These are phyloP conservation scores for Taxillus chinensis DNA, from an alignment of 164 flowering plant genomes.

Conservation along the genomic window DNA sequence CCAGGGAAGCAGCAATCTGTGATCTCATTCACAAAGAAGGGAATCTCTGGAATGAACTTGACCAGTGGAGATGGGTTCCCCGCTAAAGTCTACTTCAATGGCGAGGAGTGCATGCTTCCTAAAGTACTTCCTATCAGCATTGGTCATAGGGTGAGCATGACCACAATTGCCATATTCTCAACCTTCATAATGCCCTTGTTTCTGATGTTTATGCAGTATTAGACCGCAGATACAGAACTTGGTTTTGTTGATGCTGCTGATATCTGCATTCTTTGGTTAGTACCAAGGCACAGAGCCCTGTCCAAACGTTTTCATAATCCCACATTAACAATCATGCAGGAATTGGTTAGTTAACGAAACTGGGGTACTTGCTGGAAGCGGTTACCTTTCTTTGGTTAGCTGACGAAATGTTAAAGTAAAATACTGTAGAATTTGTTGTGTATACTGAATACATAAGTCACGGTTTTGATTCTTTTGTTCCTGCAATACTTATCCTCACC, in stretches of 20 bases:
- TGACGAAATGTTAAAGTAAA: no score
- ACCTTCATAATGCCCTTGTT: background rate
- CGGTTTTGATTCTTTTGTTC: no score
- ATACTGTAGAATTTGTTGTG: no score
- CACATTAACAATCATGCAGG: no score
- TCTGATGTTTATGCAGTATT: background rate
- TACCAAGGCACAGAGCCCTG: no score
- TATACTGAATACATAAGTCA: no score
- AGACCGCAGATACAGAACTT: background rate
- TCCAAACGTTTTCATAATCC: no score
- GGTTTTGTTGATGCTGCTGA: background rate
- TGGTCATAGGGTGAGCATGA: constrained; percentile 11
- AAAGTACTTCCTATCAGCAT: constrained; percentile 25
- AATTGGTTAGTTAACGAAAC: no score
- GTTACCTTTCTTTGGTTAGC: no score
- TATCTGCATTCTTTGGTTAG: background rate
- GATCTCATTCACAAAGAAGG: constrained; percentile 59
- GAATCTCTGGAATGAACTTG: constrained; percentile 46
- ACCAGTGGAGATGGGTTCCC: constrained; percentile 66
- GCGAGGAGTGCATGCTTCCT: constrained; percentile 78
- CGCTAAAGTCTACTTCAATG: constrained; percentile 65
- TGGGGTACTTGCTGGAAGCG: no score
- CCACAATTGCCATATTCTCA: background rate
- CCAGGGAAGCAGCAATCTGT: constrained; percentile 86
- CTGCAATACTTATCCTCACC: no score